Evolutionary conservation across 495 filamentous ascomycete genomes (phyloP).

Genomic region (Tuber melanosporum): DNA sequence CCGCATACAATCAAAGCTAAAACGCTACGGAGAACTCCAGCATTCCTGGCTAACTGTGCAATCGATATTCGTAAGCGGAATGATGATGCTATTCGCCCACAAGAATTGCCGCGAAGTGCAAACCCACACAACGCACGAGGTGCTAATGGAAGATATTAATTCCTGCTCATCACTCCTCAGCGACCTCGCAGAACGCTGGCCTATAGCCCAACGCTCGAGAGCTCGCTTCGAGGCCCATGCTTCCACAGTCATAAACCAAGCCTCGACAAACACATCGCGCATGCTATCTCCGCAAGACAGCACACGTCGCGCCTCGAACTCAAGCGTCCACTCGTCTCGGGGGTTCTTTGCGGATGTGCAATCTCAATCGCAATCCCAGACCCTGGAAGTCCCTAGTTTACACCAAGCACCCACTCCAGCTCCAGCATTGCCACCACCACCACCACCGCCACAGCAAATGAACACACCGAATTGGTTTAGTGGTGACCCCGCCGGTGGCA

Average conservation of each 20-base stretch:
- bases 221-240: constrained; percentile 26
- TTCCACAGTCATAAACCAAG: constrained; percentile 10
- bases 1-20: constrained; percentile 34
- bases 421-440: constrained; percentile 8
- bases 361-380: constrained; percentile 25
- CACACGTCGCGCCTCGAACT: constrained; percentile 24
- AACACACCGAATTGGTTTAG: constrained; percentile 18
- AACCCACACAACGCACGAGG: constrained; percentile 18
- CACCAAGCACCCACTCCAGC: constrained; percentile 15
- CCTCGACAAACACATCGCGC: constrained; percentile 20
- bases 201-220: constrained; percentile 28
- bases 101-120: constrained; percentile 27
- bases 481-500: constrained; percentile 2
- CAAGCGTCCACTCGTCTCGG: constrained; percentile 23
- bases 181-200: constrained; percentile 28
- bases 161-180: constrained; percentile 32
- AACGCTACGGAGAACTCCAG: constrained; percentile 30
- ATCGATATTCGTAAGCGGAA: constrained; percentile 30
- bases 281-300: constrained; percentile 37
- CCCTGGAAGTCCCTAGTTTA: constrained; percentile 34
- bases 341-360: constrained; percentile 12
- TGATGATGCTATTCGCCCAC: constrained; percentile 31
- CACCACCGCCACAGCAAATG: constrained; percentile 6
- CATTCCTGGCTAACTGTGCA: constrained; percentile 34
- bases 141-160: constrained; percentile 28